Conservation (phyloP, 2,329 filamentous ascomycete species). For the Myriosclerotinia duriaeana region DNA sequence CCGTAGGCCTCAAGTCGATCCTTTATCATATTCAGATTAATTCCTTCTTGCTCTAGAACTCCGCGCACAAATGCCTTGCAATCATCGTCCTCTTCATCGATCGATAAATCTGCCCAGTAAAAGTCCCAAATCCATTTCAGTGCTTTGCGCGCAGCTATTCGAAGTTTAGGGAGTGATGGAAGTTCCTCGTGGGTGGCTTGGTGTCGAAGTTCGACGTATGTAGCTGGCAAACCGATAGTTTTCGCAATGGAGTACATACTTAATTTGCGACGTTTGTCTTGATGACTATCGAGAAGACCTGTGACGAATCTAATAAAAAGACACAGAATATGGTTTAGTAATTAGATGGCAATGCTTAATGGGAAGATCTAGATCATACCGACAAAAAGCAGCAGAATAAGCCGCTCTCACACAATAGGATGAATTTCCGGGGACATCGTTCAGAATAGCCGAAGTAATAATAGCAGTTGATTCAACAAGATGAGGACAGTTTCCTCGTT, state of each 20-base stretch:
- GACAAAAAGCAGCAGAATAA: constrained; percentile 73
- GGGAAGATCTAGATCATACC: constrained; percentile 50
- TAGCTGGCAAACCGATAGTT: constrained; percentile 66
- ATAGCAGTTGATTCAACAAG: constrained; percentile 77
- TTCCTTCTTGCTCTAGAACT: constrained; percentile 33
- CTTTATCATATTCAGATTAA: constrained; percentile 27
- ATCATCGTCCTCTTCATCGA: constrained; percentile 23
- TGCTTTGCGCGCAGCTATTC: constrained; percentile 66
- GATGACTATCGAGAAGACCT: constrained; percentile 72
- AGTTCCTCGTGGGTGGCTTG: constrained; percentile 88
- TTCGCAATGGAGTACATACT: constrained; percentile 73
- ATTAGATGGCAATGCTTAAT: neutral
- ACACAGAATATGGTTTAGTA: neutral
- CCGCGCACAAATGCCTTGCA: constrained; percentile 32
- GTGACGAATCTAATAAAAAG: constrained; percentile 67
- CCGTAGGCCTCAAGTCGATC: constrained; percentile 25
- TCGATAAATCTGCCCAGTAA: constrained; percentile 67
- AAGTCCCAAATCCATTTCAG: constrained; percentile 85
- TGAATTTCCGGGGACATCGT: constrained; percentile 50
- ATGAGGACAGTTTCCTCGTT: constrained; percentile 73
- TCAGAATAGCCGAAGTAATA: constrained; percentile 66
- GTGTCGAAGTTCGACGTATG: constrained; percentile 86
- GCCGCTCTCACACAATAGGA: constrained; percentile 63
- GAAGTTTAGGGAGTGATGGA: constrained; percentile 71
- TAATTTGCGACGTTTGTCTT: constrained; percentile 64